phyloP scores from a whole-genome alignment of 371 early-diverging fungal genomes.

The Mortierella sp. region DNA sequence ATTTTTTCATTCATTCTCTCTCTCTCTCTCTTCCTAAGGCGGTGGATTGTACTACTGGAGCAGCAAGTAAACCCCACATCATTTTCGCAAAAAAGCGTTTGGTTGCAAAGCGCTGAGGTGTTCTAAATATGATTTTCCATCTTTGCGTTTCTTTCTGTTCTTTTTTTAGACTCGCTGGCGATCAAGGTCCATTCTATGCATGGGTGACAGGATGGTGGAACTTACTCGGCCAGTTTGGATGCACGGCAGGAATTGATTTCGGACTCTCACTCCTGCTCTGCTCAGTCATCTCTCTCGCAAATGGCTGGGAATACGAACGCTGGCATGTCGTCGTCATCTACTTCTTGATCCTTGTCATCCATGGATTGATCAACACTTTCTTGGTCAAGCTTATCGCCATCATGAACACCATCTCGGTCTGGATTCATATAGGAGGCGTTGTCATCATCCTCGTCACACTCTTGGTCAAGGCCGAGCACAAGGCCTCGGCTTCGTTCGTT shows the following conservation, averaged over 20 bases:
- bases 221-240: slow-evolving; percentile 52
- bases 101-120: not conserved
- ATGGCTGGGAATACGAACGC: slow-evolving; percentile 57
- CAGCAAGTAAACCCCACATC: slow-evolving; percentile 50
- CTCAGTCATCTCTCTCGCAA: slow-evolving; percentile 61
- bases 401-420: slow-evolving; percentile 64
- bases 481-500: slow-evolving; percentile 60
- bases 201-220: slow-evolving; percentile 57
- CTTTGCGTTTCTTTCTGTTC: not conserved
- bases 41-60: slow-evolving; percentile 52
- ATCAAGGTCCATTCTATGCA: slow-evolving; percentile 44
- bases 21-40: slow-evolving; percentile 14
- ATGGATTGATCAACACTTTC: slow-evolving; percentile 67
- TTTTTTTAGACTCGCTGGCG: slow-evolving; percentile 26
- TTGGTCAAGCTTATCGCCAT: slow-evolving; percentile 59
- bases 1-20: not conserved
- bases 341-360: slow-evolving; percentile 62
- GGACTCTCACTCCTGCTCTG: slow-evolving; percentile 64
- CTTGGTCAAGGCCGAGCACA: slow-evolving; percentile 56
- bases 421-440: slow-evolving; percentile 69
- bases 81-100: too few relatives aligned
- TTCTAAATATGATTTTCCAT: not conserved
- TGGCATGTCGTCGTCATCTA: slow-evolving; percentile 61
- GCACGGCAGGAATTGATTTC: slow-evolving; percentile 64
- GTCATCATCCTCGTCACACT: slow-evolving; percentile 62